Evolutionary conservation across 345 rosid genomes (phyloP).

Genomic region (Syzygium jambos): DNA sequence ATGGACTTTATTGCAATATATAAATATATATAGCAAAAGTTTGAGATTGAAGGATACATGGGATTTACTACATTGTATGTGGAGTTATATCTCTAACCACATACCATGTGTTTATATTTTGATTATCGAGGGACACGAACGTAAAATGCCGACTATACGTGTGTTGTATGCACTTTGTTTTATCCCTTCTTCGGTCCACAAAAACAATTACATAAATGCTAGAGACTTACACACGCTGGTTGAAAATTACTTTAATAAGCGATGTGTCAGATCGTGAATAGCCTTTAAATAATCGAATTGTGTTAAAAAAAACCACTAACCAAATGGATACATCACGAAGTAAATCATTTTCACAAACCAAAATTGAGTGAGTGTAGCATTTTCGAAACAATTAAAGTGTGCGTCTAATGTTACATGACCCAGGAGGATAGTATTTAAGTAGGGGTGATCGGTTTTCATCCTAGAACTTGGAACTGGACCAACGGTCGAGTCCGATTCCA

Average conservation of each 20-base stretch:
- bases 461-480: accelerated
- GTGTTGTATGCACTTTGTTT: not conserved
- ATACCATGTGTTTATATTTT: not conserved
- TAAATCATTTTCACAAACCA: not conserved
- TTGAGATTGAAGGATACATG: not conserved
- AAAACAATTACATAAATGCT: not conserved
- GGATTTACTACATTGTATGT: not conserved
- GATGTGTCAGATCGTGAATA: not conserved
- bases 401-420: not conserved
- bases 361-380: not conserved
- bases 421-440: not conserved
- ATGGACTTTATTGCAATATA: not conserved
- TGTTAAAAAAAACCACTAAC: not conserved
- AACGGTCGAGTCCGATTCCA: not conserved
- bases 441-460: not conserved
- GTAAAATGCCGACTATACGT: not conserved
- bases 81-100: not conserved
- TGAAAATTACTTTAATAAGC: not conserved
- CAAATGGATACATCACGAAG: not conserved
- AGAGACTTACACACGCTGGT: not conserved
- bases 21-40: not conserved
- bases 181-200: accelerated
- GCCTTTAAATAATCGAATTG: not conserved
- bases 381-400: not conserved
- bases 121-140: not conserved